Evolutionary conservation across 768 basidiomycete species (phyloP), one percentile per base, ranked within the genome.

Genomic region (Kwoniella botswanensis): DNA sequence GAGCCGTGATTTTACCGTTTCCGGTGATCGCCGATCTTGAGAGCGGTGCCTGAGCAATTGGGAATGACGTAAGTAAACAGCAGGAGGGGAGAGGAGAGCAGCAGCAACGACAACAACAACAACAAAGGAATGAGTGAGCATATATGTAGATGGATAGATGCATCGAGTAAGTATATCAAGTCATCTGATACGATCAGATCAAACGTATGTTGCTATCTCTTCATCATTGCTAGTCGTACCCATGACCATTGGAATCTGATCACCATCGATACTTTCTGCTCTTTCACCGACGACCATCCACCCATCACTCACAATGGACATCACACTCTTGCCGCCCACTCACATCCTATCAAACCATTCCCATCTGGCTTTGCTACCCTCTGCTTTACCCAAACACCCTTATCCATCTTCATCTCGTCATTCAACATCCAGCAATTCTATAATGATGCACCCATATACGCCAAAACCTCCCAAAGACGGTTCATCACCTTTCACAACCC

Each of bases 311-410:
- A 50, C 57, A 29, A 69, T 74, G 71, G 75, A 78, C 71, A 67
- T 78, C 50, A 74, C 75, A 22, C 65, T 67, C 17, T 54, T 73
- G n/a, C 77, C 75, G 9, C 75, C 75, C 9, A 70, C 75, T 11
- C 43, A 61, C 1, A 76, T 76, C 62, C 71, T 76, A 15, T 54
- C 73, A 1, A 65, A 71, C 26, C 77, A 76, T 61, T 78, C 77
- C 9, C 77, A 78, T 41, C 71, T 54, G 12, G 22, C 63, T 18
- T 35, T 68, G 9, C 35, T 67, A 52, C 54, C 71, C 11, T 68
- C 61, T 13, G 21, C 54, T 41, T 13, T 61, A 24, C 68, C 56
- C 67, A 22, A 29, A 26, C 10, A 65, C n/a, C 29, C 4, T n/a
- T 17, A 29, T 26, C 42, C 35, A 35, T 35, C 35, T 9, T 35